Conservation (phyloP, 2,329 filamentous ascomycete species). For the Claviceps citrina region DNA sequence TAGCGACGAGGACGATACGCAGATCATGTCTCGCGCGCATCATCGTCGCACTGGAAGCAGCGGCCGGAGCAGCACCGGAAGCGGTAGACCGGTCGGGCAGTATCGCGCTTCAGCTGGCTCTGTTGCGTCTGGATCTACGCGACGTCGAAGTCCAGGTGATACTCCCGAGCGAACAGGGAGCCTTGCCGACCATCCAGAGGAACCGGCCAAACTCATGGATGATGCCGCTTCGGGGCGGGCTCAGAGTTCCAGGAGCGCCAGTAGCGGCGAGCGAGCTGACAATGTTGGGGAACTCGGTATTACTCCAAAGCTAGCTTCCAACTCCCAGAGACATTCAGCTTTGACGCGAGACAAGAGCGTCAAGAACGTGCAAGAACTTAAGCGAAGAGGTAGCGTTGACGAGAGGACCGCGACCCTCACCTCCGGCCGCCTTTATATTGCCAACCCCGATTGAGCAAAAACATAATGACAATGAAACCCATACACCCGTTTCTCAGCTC, state of each 20-base stretch:
- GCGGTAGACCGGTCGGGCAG: constrained; percentile 31
- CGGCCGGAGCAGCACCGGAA: constrained; percentile 52
- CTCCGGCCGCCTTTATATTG: constrained; percentile 62
- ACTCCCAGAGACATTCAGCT: constrained; percentile 41
- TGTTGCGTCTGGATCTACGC: constrained; percentile 26
- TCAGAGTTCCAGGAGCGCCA: constrained; percentile 37
- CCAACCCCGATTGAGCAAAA: constrained; percentile 53
- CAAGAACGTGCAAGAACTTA: constrained; percentile 55
- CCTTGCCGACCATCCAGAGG: constrained; percentile 27
- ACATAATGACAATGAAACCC: neutral
- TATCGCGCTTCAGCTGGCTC: constrained; percentile 38
- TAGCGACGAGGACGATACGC: constrained; percentile 55
- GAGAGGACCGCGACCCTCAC: constrained; percentile 66
- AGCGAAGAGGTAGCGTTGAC: constrained; percentile 66
- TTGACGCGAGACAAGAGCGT: constrained; percentile 49
- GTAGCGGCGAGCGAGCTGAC: constrained; percentile 46
- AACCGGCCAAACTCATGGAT: constrained; percentile 15
- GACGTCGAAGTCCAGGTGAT: constrained; percentile 31
- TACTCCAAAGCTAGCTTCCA: constrained; percentile 38
- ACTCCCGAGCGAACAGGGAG: constrained; percentile 41
- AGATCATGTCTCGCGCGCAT: constrained; percentile 32
- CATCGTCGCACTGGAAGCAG: constrained; percentile 63
- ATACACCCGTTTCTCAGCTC: no score
- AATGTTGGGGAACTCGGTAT: constrained; percentile 38
- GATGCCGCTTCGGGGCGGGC: constrained; percentile 32